Conservation (phyloP, 2,329 filamentous ascomycete genomes). For the Cladobotryum protrusum region DNA sequence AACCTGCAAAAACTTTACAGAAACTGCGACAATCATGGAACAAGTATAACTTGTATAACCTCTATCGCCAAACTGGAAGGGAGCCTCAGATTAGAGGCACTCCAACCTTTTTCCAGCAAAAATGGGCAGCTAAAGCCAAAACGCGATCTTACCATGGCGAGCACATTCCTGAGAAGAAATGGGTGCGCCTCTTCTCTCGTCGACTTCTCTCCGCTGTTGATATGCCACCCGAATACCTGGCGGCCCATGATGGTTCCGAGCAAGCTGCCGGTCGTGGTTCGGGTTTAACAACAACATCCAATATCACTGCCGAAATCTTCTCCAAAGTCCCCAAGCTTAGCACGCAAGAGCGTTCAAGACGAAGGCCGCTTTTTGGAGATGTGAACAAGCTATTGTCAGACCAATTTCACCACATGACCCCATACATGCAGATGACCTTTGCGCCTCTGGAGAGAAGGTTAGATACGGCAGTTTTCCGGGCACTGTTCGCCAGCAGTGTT, state of each 20-base stretch:
- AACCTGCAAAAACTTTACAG: slow-evolving; percentile 38
- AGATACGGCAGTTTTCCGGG: slow-evolving; percentile 90
- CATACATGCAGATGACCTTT: slow-evolving; percentile 96
- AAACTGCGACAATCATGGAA: slow-evolving; percentile 96
- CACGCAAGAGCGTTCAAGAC: slow-evolving; percentile 14
- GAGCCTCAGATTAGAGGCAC: slow-evolving; percentile 25
- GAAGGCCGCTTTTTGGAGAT: slow-evolving; percentile 20
- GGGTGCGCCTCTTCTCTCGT: slow-evolving; percentile 86
- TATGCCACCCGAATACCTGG: slow-evolving; percentile 77
- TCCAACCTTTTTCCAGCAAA: slow-evolving; percentile 92
- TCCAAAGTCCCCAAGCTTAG: slow-evolving; percentile 23
- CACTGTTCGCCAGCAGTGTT: slow-evolving; percentile 88
- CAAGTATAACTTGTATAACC: slow-evolving; percentile 93
- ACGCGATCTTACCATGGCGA: slow-evolving; percentile 90
- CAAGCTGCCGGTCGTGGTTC: slow-evolving; percentile 78
- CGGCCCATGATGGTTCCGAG: slow-evolving; percentile 72
- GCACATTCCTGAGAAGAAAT: slow-evolving; percentile 86
- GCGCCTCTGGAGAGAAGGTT: slow-evolving; percentile 84
- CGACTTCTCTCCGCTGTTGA: slow-evolving; percentile 76
- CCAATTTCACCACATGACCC: slow-evolving; percentile 50
- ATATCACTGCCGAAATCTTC: slow-evolving; percentile 28
- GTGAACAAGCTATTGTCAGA: slow-evolving; percentile 28
- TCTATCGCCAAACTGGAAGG: slow-evolving; percentile 40
- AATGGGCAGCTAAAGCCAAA: slow-evolving; percentile 85
- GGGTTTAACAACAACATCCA: slow-evolving; percentile 44